Evolutionary conservation across 2,329 filamentous ascomycete species (phyloP), one percentile per base, ranked within the genome.

Genomic region (Colletotrichum aenigma): DNA sequence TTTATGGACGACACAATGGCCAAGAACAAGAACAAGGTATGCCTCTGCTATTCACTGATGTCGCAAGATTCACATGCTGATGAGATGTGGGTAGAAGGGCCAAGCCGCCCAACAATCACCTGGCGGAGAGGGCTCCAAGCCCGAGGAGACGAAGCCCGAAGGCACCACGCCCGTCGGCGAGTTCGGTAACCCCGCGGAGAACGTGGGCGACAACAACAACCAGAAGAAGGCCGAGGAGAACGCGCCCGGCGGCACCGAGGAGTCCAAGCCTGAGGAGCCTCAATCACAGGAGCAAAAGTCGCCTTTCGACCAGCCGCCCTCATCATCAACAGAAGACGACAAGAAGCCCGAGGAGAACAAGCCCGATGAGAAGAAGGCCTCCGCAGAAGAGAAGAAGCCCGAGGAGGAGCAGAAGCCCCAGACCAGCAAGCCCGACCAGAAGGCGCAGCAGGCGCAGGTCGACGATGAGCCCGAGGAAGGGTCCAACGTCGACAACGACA

Each of bases 1-100:
- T 65, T 70, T 58, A 66, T 70, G 67, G 64, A 71, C 64, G 69
- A 71, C 68, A 75, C 71, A 60, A 77, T 77, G 76, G 76, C 68
- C 68, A 71, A 56, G 48, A 76, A 75, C 71, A 75, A 73, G 64
- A 75, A 66, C 68, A 77, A 75, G 71, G 76, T 77, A 72, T 60
- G 76, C 24, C 28, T 6, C 5, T 10, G 7, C 10, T 2, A 6
- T 6, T 7, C 9, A 28, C n/a, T 5, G 4, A 8, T 10, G 6
- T 5, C 34, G 6, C 18, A 9, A 18, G 3, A 12, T 28, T 18
- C 1, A 48, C 38, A 10, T 61, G 7, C 3, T 18, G 6, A 28
- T 34, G 16, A 26, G 10, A 30, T 15, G n/a, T 34, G 52, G 15
- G 7, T 13, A 68, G 55, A 75, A 70, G 62, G 66, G 67, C 28